Conservation (phyloP, 345 rosid species). For the Ailanthus altissimus region DNA sequence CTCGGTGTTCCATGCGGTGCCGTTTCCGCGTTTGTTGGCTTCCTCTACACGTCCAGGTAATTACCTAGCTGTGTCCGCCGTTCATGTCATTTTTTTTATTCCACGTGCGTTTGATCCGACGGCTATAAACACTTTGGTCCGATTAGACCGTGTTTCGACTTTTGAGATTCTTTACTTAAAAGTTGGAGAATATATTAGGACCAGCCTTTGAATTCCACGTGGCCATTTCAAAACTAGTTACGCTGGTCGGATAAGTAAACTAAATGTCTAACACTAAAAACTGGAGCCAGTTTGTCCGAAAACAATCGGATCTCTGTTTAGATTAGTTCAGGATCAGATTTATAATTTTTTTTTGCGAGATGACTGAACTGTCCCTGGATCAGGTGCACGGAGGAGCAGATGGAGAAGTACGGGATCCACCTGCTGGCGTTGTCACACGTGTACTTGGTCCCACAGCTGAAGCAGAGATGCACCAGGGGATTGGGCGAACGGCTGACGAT, state of each 20-base stretch:
- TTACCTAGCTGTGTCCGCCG: conserved; percentile 5
- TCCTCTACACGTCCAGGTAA: conserved; percentile 70
- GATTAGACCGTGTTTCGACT: conserved; percentile 19
- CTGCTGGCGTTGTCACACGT: conserved; percentile 78
- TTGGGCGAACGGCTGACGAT: conserved; percentile 47
- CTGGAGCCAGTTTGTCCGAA: not conserved
- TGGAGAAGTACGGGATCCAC: conserved; percentile 72
- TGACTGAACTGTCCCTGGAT: conserved; percentile 19
- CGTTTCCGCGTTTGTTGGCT: conserved; percentile 63
- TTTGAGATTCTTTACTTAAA: not conserved
- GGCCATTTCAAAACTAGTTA: not conserved
- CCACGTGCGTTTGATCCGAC: conserved; percentile 28
- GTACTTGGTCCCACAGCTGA: conserved; percentile 64
- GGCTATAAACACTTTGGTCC: conserved; percentile 14
- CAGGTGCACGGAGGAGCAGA: conserved; percentile 63
- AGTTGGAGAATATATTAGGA: not conserved
- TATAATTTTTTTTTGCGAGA: not conserved
- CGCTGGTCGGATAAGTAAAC: conserved; percentile 16
- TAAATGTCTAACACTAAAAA: no score
- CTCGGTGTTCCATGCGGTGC: conserved; percentile 85
- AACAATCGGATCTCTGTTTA: not conserved
- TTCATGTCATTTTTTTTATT: not conserved
- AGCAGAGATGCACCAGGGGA: conserved; percentile 57
- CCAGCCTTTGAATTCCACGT: conserved; percentile 6
- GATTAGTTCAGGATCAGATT: not conserved